phyloP scores from a whole-genome alignment of 2,329 filamentous ascomycete genomes.

The Penicillium expansum region DNA sequence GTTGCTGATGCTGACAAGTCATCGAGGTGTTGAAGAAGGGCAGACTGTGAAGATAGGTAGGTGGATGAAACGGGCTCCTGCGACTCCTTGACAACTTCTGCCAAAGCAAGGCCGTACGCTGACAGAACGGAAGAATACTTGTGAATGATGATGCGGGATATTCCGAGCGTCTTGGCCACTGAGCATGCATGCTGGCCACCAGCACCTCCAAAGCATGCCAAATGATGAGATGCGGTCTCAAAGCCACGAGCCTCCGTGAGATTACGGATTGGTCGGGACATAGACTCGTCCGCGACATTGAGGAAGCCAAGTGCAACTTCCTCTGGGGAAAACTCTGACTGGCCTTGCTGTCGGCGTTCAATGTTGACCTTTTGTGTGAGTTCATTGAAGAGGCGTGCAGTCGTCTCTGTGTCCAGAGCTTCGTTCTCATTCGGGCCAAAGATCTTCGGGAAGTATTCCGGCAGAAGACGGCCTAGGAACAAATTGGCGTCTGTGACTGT shows the following conservation, averaged over 20 bases:
- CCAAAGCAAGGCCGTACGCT: conserved; percentile 88
- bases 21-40: conserved; percentile 68
- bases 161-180: conserved; percentile 80
- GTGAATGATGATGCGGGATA: conserved; percentile 82
- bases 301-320: conserved; percentile 44
- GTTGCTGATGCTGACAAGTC: conserved; percentile 65
- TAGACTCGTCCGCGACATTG: conserved; percentile 44
- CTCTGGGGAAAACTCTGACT: conserved; percentile 68
- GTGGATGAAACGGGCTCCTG: conserved; percentile 60
- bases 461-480: conserved; percentile 78
- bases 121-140: conserved; percentile 88
- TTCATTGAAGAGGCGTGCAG: conserved; percentile 70
- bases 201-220: conserved; percentile 89
- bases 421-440: conserved; percentile 89
- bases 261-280: conserved; percentile 73
- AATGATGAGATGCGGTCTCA: conserved; percentile 83
- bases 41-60: conserved; percentile 44
- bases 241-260: conserved; percentile 91
- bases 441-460: conserved; percentile 94
- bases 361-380: conserved; percentile 74
- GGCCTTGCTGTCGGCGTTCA: conserved; percentile 51
- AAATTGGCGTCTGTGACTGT: conserved; percentile 92
- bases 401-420: conserved; percentile 72
- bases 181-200: conserved; percentile 91
- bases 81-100: conserved; percentile 87